A percentile compares a stretch with the other conserved stretches of the same genome.
phyloP scores from a whole-genome alignment of 257 asterid genomes.

The Nicotiana obtusifolia region DNA sequence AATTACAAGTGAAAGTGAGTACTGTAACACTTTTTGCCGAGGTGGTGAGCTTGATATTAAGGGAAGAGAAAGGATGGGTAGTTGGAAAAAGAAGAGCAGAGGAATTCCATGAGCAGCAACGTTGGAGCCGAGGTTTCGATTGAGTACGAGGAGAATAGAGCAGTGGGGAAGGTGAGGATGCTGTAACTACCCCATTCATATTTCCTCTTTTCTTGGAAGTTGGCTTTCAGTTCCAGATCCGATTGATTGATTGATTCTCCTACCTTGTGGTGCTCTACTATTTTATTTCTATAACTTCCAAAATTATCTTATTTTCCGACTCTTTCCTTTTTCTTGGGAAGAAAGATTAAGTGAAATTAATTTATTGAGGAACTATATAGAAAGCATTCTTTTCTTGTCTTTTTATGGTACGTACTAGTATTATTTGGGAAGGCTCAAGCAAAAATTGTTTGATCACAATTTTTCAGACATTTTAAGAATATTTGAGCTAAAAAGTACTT shows the following conservation, averaged over 20 bases:
- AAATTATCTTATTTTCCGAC: no score
- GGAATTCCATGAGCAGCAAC: not conserved
- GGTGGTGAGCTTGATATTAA: not conserved
- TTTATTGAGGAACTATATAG: no score
- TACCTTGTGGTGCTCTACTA: not conserved
- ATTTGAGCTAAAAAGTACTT: no score
- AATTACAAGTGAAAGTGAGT: constrained; percentile 1
- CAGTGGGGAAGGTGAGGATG: not conserved
- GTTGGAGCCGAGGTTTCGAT: not conserved
- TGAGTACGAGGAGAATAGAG: not conserved
- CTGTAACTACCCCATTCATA: not conserved
- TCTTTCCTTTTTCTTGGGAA: no score
- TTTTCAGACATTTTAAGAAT: no score
- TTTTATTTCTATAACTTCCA: no score
- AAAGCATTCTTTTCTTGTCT: no score
- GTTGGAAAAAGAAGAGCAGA: not conserved
- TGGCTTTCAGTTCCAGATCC: not conserved
- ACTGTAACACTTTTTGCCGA: not conserved
- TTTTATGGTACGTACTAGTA: no score
- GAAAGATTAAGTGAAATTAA: no score
- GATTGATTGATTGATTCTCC: not conserved
- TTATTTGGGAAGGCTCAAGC: no score
- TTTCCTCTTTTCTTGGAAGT: not conserved
- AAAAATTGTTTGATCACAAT: no score
- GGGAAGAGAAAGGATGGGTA: no score